A percentile compares a stretch with the other conserved stretches of the same genome.
Conservation (phyloP, 2,329 filamentous ascomycete genomes). For the Leptoxyphium fumago region DNA sequence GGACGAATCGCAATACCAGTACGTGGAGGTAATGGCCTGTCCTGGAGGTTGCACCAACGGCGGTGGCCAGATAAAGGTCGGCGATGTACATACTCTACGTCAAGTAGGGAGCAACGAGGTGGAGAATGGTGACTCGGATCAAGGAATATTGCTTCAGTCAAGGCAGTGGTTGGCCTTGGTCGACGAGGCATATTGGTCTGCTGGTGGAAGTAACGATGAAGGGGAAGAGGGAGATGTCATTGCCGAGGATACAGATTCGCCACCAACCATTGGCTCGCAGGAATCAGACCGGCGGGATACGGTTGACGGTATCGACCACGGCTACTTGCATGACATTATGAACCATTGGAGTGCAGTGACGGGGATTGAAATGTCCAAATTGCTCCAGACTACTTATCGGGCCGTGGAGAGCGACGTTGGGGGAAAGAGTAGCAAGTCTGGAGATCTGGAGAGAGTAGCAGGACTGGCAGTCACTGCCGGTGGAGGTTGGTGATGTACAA, state of each 20-base stretch:
- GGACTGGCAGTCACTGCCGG: conserved; percentile 83
- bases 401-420: conserved; percentile 92
- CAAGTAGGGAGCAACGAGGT: conserved; percentile 18
- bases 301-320: conserved; percentile 43
- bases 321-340: conserved; percentile 52
- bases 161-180: conserved; percentile 71
- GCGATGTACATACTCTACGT: conserved; percentile 47
- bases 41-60: conserved; percentile 98
- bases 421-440: conserved; percentile 47
- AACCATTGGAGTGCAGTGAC: conserved; percentile 63
- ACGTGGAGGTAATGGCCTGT: conserved; percentile 98
- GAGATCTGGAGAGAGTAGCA: conserved; percentile 67
- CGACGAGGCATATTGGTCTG: conserved; percentile 36
- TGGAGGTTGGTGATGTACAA: conserved; percentile 60
- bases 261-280: conserved; percentile 4
- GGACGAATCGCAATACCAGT: conserved; percentile 45
- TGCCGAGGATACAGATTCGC: conserved; percentile 2
- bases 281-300: conserved; percentile 9
- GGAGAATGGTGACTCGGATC: conserved; percentile 20
- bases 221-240: background rate
- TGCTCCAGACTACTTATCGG: conserved; percentile 77
- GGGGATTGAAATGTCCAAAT: conserved; percentile 51
- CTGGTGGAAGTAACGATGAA: conserved; percentile 11
- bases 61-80: conserved; percentile 84
- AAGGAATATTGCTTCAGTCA: conserved; percentile 50